Base-by-base conservation (phyloP, 1,284 basidiomycete genomes). In the Cutaneotrichosporon sp. region DNA sequence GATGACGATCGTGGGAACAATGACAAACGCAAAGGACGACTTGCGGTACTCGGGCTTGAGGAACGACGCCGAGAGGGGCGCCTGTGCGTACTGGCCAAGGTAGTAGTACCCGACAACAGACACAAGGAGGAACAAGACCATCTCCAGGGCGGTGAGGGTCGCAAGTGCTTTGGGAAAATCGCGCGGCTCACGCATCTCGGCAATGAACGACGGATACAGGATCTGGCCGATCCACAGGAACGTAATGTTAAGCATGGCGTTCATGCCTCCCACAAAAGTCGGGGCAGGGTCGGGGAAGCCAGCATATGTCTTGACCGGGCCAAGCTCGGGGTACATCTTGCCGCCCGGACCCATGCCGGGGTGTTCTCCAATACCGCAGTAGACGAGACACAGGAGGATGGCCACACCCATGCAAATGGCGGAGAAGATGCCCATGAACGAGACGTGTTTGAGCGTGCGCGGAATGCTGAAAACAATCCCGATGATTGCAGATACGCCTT, bases 171-270 rank as follows among this genome's bases (percentile, higher is more conserved):
- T 84, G 21, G 82, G 81, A 73, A 86, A 86, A 55, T 86, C 83
- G 53, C 79, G 62, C 0, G 73, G 73, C 37, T 67, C 58, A 41
- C 63, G 66, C 74, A 76, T 77, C 64, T 76, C 75, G 42, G 76
- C 68, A 56, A 76, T 74, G 61, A 77, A 78, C 0, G 74, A 76
- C 0, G 77, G 77, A 61, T 77, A 77, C 44, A 79, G 67, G 37
- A 71, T 68, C 61, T 87, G 84, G 0, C 83, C 84, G 42, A 85
- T 79, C 65, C 81, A 82, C 2, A 83, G 82, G 68, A 83, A 84
- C 14, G 77, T 78, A 53, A 69, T 69, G 64, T 80, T 79, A 21
- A 80, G 61, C 7, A 77, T 55, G 3, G 75, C 75, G 46, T 70
- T 73, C 41, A 77, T 56, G 54, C 82, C 83, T 42, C 77, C 69